Evolutionary conservation across 2,329 filamentous ascomycete species (phyloP).

Genomic region (Cladosporium austrohemisphaericum): DNA sequence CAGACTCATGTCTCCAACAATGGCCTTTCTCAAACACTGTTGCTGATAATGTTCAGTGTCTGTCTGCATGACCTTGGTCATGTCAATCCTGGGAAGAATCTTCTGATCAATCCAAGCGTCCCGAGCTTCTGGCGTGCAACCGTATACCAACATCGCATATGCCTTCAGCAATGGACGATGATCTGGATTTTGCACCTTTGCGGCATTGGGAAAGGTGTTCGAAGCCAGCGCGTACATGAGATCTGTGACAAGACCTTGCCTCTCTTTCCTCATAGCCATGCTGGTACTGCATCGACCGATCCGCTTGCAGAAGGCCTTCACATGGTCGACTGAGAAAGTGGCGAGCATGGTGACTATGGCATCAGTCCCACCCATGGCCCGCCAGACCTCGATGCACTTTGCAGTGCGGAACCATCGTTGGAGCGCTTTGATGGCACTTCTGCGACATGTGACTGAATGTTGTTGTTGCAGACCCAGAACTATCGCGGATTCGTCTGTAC

Average conservation of each 20-base stretch:
- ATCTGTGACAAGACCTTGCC: constrained; percentile 17
- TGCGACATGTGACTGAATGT: constrained; percentile 16
- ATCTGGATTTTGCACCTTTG: constrained; percentile 17
- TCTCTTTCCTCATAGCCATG: constrained; percentile 1
- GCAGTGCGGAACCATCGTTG: constrained; percentile 16
- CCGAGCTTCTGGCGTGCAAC: constrained; percentile 18
- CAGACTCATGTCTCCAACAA: background rate
- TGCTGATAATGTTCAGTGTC: constrained; percentile 12
- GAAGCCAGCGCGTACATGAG: constrained; percentile 18
- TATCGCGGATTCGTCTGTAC: constrained; percentile 18
- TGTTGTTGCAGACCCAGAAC: constrained; percentile 16
- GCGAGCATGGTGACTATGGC: constrained; percentile 21
- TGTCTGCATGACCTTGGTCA: constrained; percentile 3
- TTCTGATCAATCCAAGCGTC: constrained; percentile 11
- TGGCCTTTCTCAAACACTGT: constrained; percentile 4
- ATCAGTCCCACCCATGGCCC: constrained; percentile 18
- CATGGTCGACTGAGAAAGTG: constrained; percentile 21
- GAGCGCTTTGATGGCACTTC: constrained; percentile 19
- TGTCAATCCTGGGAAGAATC: background rate
- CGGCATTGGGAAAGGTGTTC: constrained; percentile 14
- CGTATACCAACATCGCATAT: constrained; percentile 19
- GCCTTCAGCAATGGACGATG: constrained; percentile 16
- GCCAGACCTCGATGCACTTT: constrained; percentile 18
- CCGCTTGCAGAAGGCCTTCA: constrained; percentile 19
- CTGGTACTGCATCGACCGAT: constrained; percentile 16